Evolutionary conservation across 2,329 filamentous ascomycete genomes (phyloP).

Genomic region (Colletotrichum tropicale): DNA sequence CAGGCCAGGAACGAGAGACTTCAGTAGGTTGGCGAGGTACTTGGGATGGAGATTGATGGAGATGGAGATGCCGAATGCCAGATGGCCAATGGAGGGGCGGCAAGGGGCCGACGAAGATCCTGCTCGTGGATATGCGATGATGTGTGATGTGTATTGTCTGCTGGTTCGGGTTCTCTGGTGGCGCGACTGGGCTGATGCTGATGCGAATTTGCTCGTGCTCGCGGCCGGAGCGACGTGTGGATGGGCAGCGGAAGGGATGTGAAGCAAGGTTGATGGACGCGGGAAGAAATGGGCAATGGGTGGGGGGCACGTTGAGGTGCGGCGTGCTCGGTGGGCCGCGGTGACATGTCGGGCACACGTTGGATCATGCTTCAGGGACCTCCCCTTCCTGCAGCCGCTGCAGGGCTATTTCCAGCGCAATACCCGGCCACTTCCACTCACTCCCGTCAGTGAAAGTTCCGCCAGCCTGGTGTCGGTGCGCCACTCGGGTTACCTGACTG

Average conservation of each 20-base stretch:
- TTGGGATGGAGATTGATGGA: background rate
- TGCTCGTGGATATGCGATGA: background rate
- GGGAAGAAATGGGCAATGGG: background rate
- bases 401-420: background rate
- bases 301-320: background rate
- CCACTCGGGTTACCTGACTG: no score
- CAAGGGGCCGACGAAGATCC: background rate
- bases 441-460: background rate
- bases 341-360: slow-evolving; percentile 16
- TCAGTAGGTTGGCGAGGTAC: background rate
- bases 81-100: background rate
- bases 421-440: background rate
- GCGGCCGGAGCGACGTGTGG: background rate
- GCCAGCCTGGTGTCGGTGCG: background rate
- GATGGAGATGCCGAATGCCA: slow-evolving; percentile 15
- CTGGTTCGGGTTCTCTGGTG: background rate
- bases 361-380: background rate
- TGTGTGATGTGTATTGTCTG: slow-evolving; percentile 3
- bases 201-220: background rate
- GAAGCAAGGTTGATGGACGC: slow-evolving; percentile 5
- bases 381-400: background rate
- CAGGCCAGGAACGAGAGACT: background rate
- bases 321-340: slow-evolving; percentile 4
- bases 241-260: background rate
- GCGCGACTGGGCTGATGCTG: background rate